These are phyloP conservation scores for Metarhizium guizhouense DNA, from an alignment of 2,329 filamentous ascomycete genomes.

Conservation along the genomic window DNA sequence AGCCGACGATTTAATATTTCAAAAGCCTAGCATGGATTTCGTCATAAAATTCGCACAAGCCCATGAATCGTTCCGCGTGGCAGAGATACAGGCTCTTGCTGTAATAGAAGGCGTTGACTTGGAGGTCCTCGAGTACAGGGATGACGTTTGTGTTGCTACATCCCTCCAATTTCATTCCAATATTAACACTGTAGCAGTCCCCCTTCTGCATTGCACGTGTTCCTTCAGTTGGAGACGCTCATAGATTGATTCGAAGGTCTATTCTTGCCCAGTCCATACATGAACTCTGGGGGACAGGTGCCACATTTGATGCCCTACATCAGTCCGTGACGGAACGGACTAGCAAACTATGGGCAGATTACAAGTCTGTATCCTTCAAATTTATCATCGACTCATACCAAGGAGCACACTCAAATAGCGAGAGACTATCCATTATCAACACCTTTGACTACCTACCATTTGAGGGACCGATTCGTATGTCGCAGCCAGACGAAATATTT, in stretches of 20 bases:
- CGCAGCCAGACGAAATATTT: slow-evolving; percentile 64
- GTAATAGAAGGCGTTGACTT: slow-evolving; percentile 57
- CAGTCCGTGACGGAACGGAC: slow-evolving; percentile 51
- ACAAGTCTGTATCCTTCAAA: slow-evolving; percentile 62
- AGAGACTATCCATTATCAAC: slow-evolving; percentile 71
- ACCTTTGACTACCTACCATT: slow-evolving; percentile 73
- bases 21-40: slow-evolving; percentile 52
- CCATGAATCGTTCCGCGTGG: slow-evolving; percentile 82
- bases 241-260: slow-evolving; percentile 60
- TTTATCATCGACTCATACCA: slow-evolving; percentile 80
- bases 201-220: slow-evolving; percentile 77
- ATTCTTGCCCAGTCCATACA: slow-evolving; percentile 78
- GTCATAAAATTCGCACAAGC: slow-evolving; percentile 82
- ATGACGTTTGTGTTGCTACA: slow-evolving; percentile 50
- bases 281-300: slow-evolving; percentile 76
- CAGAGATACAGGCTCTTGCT: slow-evolving; percentile 77
- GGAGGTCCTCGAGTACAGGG: slow-evolving; percentile 64
- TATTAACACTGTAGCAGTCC: slow-evolving; percentile 45
- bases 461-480: slow-evolving; percentile 69
- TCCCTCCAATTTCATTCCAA: slow-evolving; percentile 1
- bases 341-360: slow-evolving; percentile 55
- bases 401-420: slow-evolving; percentile 53
- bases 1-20: no score
- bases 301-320: slow-evolving; percentile 60
- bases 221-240: slow-evolving; percentile 54